Conservation (phyloP, 2,329 filamentous ascomycete genomes). For the Orbilia quercus region DNA sequence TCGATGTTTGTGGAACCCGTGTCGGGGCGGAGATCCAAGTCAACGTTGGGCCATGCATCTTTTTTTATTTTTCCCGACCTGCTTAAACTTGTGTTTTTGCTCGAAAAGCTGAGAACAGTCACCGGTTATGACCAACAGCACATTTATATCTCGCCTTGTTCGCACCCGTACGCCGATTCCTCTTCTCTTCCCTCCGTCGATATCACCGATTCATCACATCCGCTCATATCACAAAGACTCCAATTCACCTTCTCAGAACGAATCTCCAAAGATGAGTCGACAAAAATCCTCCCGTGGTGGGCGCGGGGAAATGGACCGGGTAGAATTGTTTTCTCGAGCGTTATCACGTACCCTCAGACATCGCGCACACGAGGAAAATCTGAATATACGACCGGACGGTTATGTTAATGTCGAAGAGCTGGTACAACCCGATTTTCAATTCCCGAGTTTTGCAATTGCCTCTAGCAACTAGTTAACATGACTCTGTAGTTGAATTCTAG, state of each 20-base stretch:
- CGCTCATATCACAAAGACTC: neutral
- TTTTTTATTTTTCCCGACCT: neutral
- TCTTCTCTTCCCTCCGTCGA: neutral
- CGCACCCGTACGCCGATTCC: neutral
- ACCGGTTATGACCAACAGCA: neutral
- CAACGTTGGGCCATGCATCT: no score
- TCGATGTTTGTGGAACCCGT: neutral
- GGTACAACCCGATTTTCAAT: conserved; percentile 61
- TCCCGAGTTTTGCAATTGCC: conserved; percentile 3
- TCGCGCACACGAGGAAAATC: conserved; percentile 71
- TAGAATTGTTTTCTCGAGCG: conserved; percentile 64
- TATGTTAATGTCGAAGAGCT: conserved; percentile 72
- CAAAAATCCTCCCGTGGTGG: conserved; percentile 14
- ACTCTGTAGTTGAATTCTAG: conserved; percentile 68
- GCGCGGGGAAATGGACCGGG: conserved; percentile 29
- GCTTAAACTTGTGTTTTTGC: neutral
- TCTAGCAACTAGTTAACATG: neutral
- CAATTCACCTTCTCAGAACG: neutral
- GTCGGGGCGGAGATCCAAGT: neutral
- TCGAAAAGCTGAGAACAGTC: no score
- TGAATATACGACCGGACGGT: conserved; percentile 70
- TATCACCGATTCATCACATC: neutral
- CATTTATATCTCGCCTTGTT: neutral
- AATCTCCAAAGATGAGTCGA: conserved; percentile 20
- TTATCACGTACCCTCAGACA: conserved; percentile 72